Conservation (phyloP, 1,284 basidiomycete species). For the Meira nashicola region DNA sequence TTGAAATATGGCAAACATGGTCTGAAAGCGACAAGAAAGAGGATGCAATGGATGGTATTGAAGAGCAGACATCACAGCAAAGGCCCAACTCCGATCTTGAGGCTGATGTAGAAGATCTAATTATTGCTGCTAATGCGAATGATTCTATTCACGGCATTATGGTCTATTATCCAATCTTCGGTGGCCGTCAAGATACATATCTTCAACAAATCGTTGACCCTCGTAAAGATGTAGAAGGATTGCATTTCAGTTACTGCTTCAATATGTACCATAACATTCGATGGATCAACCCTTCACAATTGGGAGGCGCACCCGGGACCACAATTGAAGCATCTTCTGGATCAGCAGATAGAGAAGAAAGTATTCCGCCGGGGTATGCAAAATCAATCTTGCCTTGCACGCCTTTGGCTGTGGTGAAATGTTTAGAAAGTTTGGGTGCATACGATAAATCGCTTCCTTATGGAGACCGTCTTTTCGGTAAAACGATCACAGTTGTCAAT, state of each 20-base stretch:
- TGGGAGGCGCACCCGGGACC: conserved; percentile 49
- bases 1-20: conserved; percentile 59
- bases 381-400: conserved; percentile 96
- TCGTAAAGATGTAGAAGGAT: conserved; percentile 92
- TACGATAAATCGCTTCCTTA: conserved; percentile 89
- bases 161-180: conserved; percentile 59
- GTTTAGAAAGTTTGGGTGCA: conserved; percentile 79
- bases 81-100: conserved; percentile 74
- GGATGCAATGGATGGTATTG: conserved; percentile 55
- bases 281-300: conserved; percentile 45
- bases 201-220: conserved; percentile 91
- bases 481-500: conserved; percentile 89
- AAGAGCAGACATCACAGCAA: conserved; percentile 58
- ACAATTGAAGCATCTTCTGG: conserved; percentile 26
- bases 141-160: conserved; percentile 84
- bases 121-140: conserved; percentile 69
- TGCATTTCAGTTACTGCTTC: conserved; percentile 65
- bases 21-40: conserved; percentile 15
- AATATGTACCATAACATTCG: conserved; percentile 54
- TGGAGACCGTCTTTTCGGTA: conserved; percentile 89
- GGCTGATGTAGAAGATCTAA: conserved; percentile 51
- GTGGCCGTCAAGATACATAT: conserved; percentile 76
- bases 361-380: conserved; percentile 67
- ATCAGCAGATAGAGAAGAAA: conserved; percentile 16
- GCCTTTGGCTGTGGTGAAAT: conserved; percentile 88